Conservation (phyloP, 2,329 filamentous ascomycete genomes). For the Fusarium zealandicum region DNA sequence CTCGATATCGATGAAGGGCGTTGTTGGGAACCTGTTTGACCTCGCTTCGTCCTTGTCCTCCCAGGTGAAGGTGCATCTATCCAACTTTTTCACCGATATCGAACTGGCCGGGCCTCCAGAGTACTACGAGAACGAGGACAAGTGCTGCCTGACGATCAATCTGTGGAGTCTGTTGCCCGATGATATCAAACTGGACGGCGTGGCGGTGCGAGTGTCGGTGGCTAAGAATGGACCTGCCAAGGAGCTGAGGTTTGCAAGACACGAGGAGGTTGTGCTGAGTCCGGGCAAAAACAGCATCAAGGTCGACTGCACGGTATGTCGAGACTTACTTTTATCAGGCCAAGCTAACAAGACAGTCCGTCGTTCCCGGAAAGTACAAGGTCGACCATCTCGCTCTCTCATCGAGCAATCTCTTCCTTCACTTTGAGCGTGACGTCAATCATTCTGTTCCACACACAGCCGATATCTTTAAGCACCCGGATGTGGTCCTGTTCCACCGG, state of each 20-base stretch:
- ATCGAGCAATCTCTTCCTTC: slow-evolving; percentile 68
- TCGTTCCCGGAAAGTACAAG: slow-evolving; percentile 76
- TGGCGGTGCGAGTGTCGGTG: slow-evolving; percentile 69
- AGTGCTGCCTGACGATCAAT: slow-evolving; percentile 73
- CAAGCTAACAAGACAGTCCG: slow-evolving; percentile 56
- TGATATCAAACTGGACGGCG: slow-evolving; percentile 69
- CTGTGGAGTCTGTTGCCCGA: slow-evolving; percentile 78
- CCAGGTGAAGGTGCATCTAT: slow-evolving; percentile 72
- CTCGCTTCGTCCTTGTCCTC: slow-evolving; percentile 56
- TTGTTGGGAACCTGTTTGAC: slow-evolving; percentile 56
- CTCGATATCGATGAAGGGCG: slow-evolving; percentile 53
- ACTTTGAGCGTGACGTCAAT: slow-evolving; percentile 67
- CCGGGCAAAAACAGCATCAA: slow-evolving; percentile 57
- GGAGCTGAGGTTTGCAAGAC: slow-evolving; percentile 57
- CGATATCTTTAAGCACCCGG: slow-evolving; percentile 64
- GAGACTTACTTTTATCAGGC: not conserved
- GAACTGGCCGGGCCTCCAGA: slow-evolving; percentile 71
- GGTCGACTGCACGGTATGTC: slow-evolving; percentile 48
- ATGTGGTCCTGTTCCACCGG: slow-evolving; percentile 77
- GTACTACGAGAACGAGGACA: slow-evolving; percentile 76
- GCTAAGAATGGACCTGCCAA: slow-evolving; percentile 62
- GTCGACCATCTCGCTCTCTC: slow-evolving; percentile 75
- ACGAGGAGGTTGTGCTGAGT: slow-evolving; percentile 44
- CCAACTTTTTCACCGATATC: slow-evolving; percentile 76
- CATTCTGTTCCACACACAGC: slow-evolving; percentile 55